A percentile compares a stretch with the other conserved stretches of the same genome.
Evolutionary conservation across 1,284 basidiomycete genomes (phyloP).

Genomic region (Austroboletus novae-zelandiae): DNA sequence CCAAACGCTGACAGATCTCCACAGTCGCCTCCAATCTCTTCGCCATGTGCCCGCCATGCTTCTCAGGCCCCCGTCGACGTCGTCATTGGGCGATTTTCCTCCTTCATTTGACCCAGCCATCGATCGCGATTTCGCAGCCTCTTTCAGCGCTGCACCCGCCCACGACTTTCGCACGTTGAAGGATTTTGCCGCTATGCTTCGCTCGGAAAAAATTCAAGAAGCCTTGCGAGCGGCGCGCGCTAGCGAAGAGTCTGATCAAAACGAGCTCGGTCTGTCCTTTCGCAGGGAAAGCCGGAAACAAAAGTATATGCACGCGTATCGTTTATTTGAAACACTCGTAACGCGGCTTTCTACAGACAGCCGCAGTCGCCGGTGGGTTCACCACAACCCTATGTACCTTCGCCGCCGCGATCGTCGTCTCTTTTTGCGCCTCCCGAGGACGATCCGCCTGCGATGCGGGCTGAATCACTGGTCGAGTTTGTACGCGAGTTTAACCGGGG

Average conservation of each 20-base stretch:
- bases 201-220: constrained; percentile 50
- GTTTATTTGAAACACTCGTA: not conserved
- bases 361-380: constrained; percentile 55
- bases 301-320: constrained; percentile 38
- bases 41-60: constrained; percentile 45
- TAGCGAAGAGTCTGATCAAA: constrained; percentile 49
- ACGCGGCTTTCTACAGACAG: constrained; percentile 36
- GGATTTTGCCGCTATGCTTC: constrained; percentile 44
- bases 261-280: constrained; percentile 42
- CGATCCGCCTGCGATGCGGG: constrained; percentile 37
- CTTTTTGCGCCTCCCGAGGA: constrained; percentile 43
- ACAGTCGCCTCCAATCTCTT: constrained; percentile 41
- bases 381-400: constrained; percentile 52
- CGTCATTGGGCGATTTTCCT: constrained; percentile 28
- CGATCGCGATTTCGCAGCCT: constrained; percentile 29
- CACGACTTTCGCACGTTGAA: constrained; percentile 43
- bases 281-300: constrained; percentile 50
- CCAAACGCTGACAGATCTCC: constrained; percentile 45
- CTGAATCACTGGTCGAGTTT: constrained; percentile 46
- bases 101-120: constrained; percentile 29
- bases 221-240: constrained; percentile 50
- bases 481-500: constrained; percentile 50
- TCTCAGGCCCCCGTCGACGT: constrained; percentile 33
- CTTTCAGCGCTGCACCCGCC: constrained; percentile 24
- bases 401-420: constrained; percentile 36